Evolutionary conservation across 371 early-diverging fungal genomes (phyloP), one percentile per base, ranked within the genome.

Genomic region (Mucor plumbeus): DNA sequence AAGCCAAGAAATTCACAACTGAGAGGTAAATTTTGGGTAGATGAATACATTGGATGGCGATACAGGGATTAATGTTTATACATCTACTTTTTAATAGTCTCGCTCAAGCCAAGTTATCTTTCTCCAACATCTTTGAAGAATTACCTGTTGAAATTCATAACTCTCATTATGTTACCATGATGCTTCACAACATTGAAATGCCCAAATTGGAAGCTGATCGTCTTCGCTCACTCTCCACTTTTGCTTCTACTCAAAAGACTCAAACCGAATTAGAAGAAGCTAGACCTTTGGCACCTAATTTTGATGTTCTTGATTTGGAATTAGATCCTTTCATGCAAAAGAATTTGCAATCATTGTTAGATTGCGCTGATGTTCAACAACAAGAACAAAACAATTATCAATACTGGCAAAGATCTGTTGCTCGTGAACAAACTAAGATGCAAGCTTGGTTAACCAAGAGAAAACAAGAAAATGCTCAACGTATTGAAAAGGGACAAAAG

Each of bases 331-430:
- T 89, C 76, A 86, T 97, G 65, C 91, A 92, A 80, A 94, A 93
- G 83, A 94, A 95, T 80, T 81, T 97, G 58, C 95, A 96, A 81
- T 84, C 87, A 57, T 84, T 98, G 61, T 83, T 90, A 73, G 96
- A 97, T 40, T 88, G 94, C 19, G 88, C 95, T 38, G 98, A 97
- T 67, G 93, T 92, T 34, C 92, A 95, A 69, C 91, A 89, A 62
- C 94, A 92, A 77, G 95, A 96, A 76, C 92, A 94, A 68, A 92
- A 92, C 89, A 91, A 93, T 79, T 95, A 94, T 81, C 92, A 92
- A 70, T 94, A 94, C 81, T 96, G 97, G 96, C 91, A 95, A 81
- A 90, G 95, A 72, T 90, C 89, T 61, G 87, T 92, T 73, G 92
- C 91, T 67, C 92, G 94, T 78, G 97, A 97, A 77, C 92, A 94